Evolutionary conservation across 805 yeast genomes (phyloP).

Genomic region (Sungouiella blattae): DNA sequence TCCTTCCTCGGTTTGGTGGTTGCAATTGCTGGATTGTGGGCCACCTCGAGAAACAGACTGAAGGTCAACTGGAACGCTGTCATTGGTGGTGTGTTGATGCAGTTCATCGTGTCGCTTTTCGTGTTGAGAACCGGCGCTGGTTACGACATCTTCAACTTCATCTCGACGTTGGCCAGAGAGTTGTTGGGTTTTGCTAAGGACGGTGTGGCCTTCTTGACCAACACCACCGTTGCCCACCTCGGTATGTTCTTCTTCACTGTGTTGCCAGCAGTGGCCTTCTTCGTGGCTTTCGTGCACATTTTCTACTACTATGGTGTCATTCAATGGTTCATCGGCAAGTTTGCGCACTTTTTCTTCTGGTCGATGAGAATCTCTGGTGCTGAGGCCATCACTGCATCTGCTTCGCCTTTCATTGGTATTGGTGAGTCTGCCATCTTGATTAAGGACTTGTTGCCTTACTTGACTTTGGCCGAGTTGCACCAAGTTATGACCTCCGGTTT

Average conservation of each 20-base stretch:
- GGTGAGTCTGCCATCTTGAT: constrained; percentile 63
- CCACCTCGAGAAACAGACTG: constrained; percentile 44
- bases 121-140: constrained; percentile 60
- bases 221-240: constrained; percentile 32
- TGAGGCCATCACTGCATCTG: constrained; percentile 63
- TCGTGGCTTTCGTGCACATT: constrained; percentile 59
- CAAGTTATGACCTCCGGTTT: constrained; percentile 62
- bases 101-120: constrained; percentile 56
- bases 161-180: constrained; percentile 54
- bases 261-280: constrained; percentile 60
- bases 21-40: constrained; percentile 40
- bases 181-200: constrained; percentile 54
- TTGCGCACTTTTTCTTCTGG: constrained; percentile 59
- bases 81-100: constrained; percentile 57
- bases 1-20: constrained; percentile 55
- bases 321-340: constrained; percentile 58
- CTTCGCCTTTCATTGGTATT: constrained; percentile 63
- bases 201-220: constrained; percentile 60
- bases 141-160: constrained; percentile 59
- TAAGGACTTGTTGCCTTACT: constrained; percentile 55
- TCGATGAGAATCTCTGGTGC: constrained; percentile 57
- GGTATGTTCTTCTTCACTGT: constrained; percentile 55
- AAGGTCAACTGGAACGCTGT: constrained; percentile 57
- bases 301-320: constrained; percentile 57
- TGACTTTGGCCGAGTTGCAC: constrained; percentile 59